A percentile compares a stretch with the other conserved stretches of the same genome.
Conservation (phyloP, 331 rosid species). For the Pyrus hybrid region DNA sequence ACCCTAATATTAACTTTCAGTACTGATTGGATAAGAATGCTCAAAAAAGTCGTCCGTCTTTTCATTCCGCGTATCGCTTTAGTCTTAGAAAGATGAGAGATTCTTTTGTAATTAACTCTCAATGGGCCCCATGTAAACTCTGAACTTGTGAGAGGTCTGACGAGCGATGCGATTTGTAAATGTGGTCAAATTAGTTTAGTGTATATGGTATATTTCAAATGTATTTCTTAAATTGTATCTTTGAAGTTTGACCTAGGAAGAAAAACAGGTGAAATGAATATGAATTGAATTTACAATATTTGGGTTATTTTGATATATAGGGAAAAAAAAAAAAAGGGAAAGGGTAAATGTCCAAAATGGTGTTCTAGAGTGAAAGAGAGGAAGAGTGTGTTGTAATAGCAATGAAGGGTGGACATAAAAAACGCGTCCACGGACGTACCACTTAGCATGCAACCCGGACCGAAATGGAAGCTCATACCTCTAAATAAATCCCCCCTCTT, state of each 20-base stretch:
- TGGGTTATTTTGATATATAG: background rate
- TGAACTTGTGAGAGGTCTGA: background rate
- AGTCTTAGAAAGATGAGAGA: background rate
- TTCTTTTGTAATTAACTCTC: background rate
- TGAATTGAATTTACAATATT: background rate
- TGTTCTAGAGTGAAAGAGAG: background rate
- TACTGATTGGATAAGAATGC: background rate
- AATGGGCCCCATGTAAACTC: background rate
- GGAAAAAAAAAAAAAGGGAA: background rate
- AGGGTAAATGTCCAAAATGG: background rate
- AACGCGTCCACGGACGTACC: conserved; percentile 46
- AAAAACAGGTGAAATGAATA: background rate
- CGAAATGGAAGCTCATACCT: conserved; percentile 59
- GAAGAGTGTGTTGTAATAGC: background rate
- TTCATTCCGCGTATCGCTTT: background rate
- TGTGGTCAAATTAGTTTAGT: background rate
- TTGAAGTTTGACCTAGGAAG: background rate
- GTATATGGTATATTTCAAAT: background rate
- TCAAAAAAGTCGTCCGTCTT: background rate
- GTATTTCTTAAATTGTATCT: background rate
- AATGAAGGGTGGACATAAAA: conserved; percentile 16
- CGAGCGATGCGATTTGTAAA: background rate
- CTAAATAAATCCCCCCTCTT: conserved; percentile 20
- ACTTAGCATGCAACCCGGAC: conserved; percentile 69
- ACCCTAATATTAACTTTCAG: background rate